Conservation (phyloP, 257 asterid species). For the Asclepias syriaca region DNA sequence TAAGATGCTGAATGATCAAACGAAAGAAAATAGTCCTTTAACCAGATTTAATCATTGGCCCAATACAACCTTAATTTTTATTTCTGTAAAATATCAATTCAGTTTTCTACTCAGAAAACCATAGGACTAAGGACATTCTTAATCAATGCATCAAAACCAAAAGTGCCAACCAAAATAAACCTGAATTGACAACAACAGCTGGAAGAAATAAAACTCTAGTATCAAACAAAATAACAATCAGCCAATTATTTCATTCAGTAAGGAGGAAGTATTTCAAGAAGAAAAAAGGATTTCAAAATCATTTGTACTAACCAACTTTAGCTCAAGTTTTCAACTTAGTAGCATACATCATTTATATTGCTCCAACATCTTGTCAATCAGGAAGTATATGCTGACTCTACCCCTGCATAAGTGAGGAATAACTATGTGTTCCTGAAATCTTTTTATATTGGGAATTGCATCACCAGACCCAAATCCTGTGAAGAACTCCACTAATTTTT, state of each 20-base stretch:
- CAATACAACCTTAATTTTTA: too few species aligned
- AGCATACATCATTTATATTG: background rate
- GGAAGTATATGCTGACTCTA: background rate
- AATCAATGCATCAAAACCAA: background rate
- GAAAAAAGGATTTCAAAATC: background rate
- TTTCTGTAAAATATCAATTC: background rate
- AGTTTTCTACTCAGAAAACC: background rate
- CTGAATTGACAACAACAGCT: background rate
- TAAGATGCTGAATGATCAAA: too few species aligned
- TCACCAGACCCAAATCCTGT: background rate
- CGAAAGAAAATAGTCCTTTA: too few species aligned
- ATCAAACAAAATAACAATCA: background rate
- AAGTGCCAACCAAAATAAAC: background rate
- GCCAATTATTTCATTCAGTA: too few species aligned
- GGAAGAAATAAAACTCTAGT: background rate
- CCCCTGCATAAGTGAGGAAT: background rate
- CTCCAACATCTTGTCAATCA: background rate
- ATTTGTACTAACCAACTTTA: background rate
- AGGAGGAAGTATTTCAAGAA: background rate
- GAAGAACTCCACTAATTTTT: background rate
- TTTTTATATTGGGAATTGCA: background rate
- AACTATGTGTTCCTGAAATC: too few species aligned
- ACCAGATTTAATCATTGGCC: too few species aligned
- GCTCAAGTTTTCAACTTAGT: background rate
- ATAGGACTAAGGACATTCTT: background rate